Evolutionary conservation across 2,329 filamentous ascomycete species (phyloP), one percentile per base, ranked within the genome.

Genomic region (Colletotrichum sp.): DNA sequence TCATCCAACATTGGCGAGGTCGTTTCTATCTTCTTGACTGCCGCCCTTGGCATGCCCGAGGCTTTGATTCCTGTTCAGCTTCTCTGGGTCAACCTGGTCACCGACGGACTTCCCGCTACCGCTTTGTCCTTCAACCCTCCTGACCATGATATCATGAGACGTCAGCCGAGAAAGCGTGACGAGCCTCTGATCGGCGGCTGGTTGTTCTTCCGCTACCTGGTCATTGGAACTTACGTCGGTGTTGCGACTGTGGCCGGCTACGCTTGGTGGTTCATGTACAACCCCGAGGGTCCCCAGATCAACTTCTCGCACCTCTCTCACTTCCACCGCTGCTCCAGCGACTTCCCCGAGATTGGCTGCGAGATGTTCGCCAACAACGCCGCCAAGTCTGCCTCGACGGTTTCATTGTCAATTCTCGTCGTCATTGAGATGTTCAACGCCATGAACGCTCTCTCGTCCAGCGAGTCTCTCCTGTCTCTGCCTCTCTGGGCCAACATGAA

Each of bases 251-350:
- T 99, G 24, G 96, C 94, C 82, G 97, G 98, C 62, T 99, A 99
- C 83, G 96, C 95, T n/a, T 99, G 97, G 97, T 99, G 96, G 95
- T 99, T 99, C 89, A 96, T 99, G 94, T 98, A 94, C 89, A 96
- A 99, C 88, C 87, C 93, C 10, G 92, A 93, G 79, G 97, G 97
- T 1, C 97, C 97, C 28, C 95, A 98, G 85, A 98, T 99, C 85
- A 93, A 89, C 78, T 98, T 99, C 88, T 94, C 91, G 85, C 95
- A 99, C 84, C 89, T 99, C 79, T 89, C 94, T 28, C 94, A 98
- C 87, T 99, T 99, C 93, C 97, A 99, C 88, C 93, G 93, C 83
- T 99, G 97, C 91, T 94, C 94, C 1, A 82, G 94, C 18, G 89
- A 95, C 74, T 99, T 98, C 88, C 92, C 96, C 0, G 93, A 96